Conservation (phyloP, 768 basidiomycete genomes). For the Lanmaoa rubissima region DNA sequence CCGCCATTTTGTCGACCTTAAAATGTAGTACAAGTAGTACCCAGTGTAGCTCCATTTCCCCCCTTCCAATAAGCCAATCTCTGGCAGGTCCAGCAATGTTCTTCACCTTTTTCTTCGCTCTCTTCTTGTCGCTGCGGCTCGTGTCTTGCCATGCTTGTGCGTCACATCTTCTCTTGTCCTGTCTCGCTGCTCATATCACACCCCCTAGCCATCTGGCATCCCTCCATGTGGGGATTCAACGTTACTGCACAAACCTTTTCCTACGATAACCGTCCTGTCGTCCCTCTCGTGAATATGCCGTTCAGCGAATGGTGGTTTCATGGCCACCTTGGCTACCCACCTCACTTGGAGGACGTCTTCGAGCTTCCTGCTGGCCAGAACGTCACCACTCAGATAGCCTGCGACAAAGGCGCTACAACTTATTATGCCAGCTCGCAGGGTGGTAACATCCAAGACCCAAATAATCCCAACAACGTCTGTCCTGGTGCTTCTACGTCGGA, state of each 20-base stretch:
- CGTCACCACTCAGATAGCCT: conserved; percentile 52
- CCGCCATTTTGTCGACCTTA: background rate
- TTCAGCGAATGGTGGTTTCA: conserved; percentile 62
- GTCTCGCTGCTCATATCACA: background rate
- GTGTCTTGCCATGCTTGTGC: conserved; percentile 20
- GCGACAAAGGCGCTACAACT: conserved; percentile 61
- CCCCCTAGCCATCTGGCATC: conserved; percentile 47
- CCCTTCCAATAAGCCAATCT: too few species aligned
- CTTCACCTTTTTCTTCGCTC: background rate
- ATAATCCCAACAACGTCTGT: conserved; percentile 52
- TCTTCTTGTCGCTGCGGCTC: conserved; percentile 4
- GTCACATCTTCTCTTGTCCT: background rate
- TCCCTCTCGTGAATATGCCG: conserved; percentile 36
- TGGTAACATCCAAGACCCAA: conserved; percentile 47
- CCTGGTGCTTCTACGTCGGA: conserved; percentile 42
- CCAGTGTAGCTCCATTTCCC: background rate
- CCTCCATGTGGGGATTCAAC: conserved; percentile 68
- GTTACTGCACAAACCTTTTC: conserved; percentile 51
- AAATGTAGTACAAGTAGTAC: background rate
- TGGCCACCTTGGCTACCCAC: conserved; percentile 55
- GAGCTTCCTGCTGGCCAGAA: conserved; percentile 57
- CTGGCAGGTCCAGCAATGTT: conserved; percentile 25
- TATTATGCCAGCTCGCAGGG: conserved; percentile 52
- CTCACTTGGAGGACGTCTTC: conserved; percentile 54
- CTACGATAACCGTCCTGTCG: conserved; percentile 65